These are phyloP conservation scores for Triticum turgidum DNA, from an alignment of 176 grass and related monocot genomes.

Conservation along the genomic window DNA sequence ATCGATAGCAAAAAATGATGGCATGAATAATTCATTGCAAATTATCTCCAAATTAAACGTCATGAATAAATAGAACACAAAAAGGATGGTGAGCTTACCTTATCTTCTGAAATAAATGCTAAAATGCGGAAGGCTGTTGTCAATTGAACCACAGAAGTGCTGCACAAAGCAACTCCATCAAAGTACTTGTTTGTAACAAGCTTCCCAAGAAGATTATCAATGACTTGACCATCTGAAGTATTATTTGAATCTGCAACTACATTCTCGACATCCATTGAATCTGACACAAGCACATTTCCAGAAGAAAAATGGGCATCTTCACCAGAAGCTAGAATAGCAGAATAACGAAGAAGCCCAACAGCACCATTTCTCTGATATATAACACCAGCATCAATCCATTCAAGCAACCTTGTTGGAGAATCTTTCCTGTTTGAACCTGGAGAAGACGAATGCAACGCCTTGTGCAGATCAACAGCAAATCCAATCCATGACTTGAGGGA, in stretches of 20 bases:
- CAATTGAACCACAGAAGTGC: slow-evolving; percentile 86
- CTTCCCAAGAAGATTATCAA: slow-evolving; percentile 94
- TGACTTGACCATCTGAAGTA: slow-evolving; percentile 70
- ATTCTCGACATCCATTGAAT: slow-evolving; percentile 92
- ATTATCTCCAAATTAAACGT: neutral
- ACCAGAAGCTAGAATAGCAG: slow-evolving; percentile 86
- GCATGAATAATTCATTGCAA: slow-evolving; percentile 11
- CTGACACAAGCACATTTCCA: slow-evolving; percentile 83
- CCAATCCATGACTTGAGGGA: slow-evolving; percentile 90
- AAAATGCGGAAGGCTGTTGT: slow-evolving; percentile 88
- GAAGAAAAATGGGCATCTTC: slow-evolving; percentile 96
- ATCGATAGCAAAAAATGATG: slow-evolving; percentile 38
- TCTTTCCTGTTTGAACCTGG: slow-evolving; percentile 95
- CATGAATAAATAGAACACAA: neutral
- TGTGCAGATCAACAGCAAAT: slow-evolving; percentile 86
- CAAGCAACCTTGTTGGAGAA: slow-evolving; percentile 85
- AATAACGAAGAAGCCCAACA: slow-evolving; percentile 83
- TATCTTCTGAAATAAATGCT: slow-evolving; percentile 91
- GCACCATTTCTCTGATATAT: slow-evolving; percentile 93
- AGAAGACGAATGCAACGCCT: slow-evolving; percentile 89
- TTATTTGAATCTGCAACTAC: slow-evolving; percentile 78
- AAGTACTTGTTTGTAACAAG: slow-evolving; percentile 85
- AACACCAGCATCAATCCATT: slow-evolving; percentile 99
- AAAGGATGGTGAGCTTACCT: slow-evolving; percentile 45
- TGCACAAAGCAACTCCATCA: slow-evolving; percentile 71